phyloP scores from a whole-genome alignment of 176 grass and related monocot species.

The Miscanthus lutarioriparius region DNA sequence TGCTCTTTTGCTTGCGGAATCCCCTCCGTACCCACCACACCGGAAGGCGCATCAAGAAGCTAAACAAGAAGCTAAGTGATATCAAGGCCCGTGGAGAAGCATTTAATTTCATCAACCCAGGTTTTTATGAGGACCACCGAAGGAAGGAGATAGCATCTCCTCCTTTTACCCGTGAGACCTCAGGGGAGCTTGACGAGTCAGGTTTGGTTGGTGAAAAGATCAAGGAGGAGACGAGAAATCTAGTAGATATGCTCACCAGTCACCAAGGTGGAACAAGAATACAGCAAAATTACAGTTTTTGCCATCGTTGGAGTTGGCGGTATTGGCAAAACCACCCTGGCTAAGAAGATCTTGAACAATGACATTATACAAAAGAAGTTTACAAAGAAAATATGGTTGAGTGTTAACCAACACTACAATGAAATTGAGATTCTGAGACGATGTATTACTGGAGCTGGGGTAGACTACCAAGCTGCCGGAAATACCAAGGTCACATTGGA shows the following conservation, averaged over 20 bases:
- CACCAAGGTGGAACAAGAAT: too few relatives aligned
- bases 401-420: neutral
- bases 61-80: neutral
- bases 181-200: neutral
- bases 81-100: neutral
- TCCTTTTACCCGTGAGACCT: neutral
- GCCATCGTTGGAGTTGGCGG: slow-evolving; percentile 26
- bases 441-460: neutral
- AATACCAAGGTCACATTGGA: neutral
- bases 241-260: slow-evolving; percentile 5
- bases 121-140: neutral
- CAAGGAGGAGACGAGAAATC: neutral
- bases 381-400: neutral
- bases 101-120: neutral
- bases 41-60: neutral
- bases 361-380: slow-evolving; percentile 2
- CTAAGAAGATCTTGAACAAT: slow-evolving; percentile 17
- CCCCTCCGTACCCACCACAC: neutral
- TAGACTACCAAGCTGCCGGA: neutral
- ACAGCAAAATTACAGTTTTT: neutral
- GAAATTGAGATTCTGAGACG: neutral
- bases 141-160: too few relatives aligned
- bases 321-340: slow-evolving; percentile 36
- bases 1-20: neutral
- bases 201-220: slow-evolving; percentile 7